Evolutionary conservation across 2,329 filamentous ascomycete genomes (phyloP), one percentile per base, ranked within the genome.

Genomic region (Hortaea sp.): DNA sequence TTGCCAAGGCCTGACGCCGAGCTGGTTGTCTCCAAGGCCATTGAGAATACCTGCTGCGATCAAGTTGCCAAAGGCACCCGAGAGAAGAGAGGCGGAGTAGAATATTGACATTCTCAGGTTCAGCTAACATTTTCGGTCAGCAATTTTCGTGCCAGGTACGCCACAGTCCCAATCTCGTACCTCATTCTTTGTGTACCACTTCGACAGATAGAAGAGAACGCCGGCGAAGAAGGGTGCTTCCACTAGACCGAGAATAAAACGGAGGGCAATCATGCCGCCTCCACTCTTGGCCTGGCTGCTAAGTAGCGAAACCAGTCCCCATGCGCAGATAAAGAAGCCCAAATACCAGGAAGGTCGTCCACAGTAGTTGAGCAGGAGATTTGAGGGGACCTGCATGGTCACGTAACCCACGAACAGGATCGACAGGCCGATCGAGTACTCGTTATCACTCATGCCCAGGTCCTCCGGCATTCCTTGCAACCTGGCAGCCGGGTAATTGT

Each of bases 311-410:
- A 85, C 78, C 11, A 87, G 77, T 2, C 85, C 85, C 85, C 84
- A 79, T 1, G 76, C 72, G 55, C 77, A 74, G 83, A 95, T 94
- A 59, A 92, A 60, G 45, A 94, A 95, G 44, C 89, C 68, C 35
- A 60, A 50, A 34, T 60, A 59, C 53, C 82, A 86, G 0, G 88
- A 88, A 1, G 80, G 69, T 12, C 74, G 76, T 67, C 55, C 56
- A 35, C 48, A 57, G 72, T 73, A 43, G 67, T 94, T 94, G 48
- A 94, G 78, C 27, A 94, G 66, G 41, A 90, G 71, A 62, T 94
- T 94, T 49, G 85, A 73, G 0, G 73, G 72, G 2, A 77, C 62
- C 64, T 71, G 53, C 56, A 60, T 60, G 7, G 69, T 52, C 44
- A 75, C 65, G 49, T 76, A 77, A 1, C 75, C 72, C 6, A 75